Conservation (phyloP, 179 eudicot species). For the Sideroxylon spinosum region DNA sequence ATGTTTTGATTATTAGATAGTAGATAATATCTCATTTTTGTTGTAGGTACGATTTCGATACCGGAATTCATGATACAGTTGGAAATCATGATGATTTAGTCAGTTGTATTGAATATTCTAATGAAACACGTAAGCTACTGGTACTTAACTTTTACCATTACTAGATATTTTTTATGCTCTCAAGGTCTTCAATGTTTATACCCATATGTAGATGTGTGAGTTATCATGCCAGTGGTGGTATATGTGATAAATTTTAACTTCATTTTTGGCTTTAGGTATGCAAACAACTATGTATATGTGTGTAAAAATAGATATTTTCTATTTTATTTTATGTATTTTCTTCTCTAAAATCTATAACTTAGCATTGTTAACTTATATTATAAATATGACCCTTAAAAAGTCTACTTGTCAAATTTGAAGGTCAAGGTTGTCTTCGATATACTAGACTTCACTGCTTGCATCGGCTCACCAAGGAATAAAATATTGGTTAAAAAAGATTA, state of each 20-base stretch:
- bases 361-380: neutral
- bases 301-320: neutral
- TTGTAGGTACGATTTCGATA: slow-evolving; percentile 63
- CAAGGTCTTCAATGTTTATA: neutral
- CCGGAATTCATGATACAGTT: slow-evolving; percentile 39
- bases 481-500: no score
- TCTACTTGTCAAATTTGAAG: slow-evolving; percentile 5
- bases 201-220: neutral
- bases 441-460: no score
- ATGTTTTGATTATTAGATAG: neutral
- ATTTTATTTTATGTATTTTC: neutral
- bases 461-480: neutral
- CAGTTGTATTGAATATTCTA: slow-evolving; percentile 62
- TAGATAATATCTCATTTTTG: neutral
- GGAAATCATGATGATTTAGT: slow-evolving; percentile 74
- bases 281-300: neutral
- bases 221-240: neutral
- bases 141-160: slow-evolving; percentile 2
- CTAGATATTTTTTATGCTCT: neutral
- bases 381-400: neutral
- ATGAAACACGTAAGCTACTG: slow-evolving; percentile 58
- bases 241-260: neutral
- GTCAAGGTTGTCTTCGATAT: neutral
- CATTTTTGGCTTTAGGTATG: neutral
- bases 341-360: neutral